Percentiles rank a stretch among this genome's conserved stretches.
These are phyloP conservation scores for Russula sp. DNA, from an alignment of 768 basidiomycete genomes.

Conservation along the genomic window DNA sequence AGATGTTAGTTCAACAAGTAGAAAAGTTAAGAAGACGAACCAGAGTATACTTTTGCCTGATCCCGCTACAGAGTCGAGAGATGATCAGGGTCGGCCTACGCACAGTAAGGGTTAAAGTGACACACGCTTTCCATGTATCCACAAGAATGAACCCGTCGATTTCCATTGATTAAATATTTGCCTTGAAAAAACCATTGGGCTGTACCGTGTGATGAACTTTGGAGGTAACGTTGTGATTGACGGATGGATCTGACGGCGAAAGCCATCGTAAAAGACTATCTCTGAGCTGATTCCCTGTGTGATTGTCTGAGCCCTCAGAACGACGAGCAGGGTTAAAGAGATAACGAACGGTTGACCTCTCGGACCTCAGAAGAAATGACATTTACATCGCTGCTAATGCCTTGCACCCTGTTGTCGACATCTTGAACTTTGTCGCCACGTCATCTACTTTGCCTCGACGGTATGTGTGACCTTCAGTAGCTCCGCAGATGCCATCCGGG, in stretches of 20 bases:
- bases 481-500: not conserved
- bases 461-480: not conserved
- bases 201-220: not conserved
- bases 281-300: not conserved
- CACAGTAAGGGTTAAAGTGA: not conserved
- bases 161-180: not conserved
- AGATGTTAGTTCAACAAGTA: not conserved
- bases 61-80: not conserved
- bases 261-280: not conserved
- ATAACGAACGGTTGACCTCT: not conserved
- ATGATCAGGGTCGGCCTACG: not conserved
- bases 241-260: not conserved
- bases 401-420: too few species aligned
- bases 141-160: not conserved
- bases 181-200: not conserved
- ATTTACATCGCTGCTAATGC: too few species aligned
- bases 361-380: too few species aligned
- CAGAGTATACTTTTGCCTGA: not conserved
- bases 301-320: not conserved
- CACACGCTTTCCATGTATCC: not conserved
- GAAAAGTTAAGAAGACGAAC: not conserved
- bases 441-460: not conserved
- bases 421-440: not conserved
- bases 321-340: not conserved
- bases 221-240: not conserved